These are phyloP conservation scores for Leucocoprinus leucothites DNA, from an alignment of 768 basidiomycete species.

Conservation along the genomic window DNA sequence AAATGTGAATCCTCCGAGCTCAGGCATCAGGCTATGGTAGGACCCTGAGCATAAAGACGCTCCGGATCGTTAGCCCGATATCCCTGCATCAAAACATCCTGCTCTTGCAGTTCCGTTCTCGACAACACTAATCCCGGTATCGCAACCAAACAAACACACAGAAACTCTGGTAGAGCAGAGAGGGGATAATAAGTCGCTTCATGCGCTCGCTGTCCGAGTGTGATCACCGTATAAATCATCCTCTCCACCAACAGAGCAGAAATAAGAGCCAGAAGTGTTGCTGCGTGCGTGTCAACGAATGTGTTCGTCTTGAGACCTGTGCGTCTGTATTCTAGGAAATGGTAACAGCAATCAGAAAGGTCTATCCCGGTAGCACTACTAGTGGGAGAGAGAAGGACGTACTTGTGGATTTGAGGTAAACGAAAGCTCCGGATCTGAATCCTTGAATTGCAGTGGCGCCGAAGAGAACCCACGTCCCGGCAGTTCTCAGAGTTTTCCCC, in stretches of 20 bases:
- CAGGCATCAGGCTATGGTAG: too few species aligned
- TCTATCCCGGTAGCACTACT: not conserved
- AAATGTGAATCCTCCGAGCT: too few species aligned
- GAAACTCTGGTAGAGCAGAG: conserved; percentile 34
- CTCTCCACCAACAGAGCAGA: conserved; percentile 34
- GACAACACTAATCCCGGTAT: conserved; percentile 32
- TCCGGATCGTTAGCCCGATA: not conserved
- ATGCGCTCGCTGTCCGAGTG: conserved; percentile 25
- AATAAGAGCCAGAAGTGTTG: conserved; percentile 29
- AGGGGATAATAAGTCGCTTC: conserved; percentile 43
- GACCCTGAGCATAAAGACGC: too few species aligned
- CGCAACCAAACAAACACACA: conserved; percentile 32
- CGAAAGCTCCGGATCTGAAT: not conserved
- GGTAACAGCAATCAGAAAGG: not conserved
- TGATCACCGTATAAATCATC: conserved; percentile 33
- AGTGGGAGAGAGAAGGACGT: not conserved
- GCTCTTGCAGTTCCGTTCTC: conserved; percentile 21
- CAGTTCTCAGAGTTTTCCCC: not conserved
- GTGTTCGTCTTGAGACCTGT: conserved; percentile 2
- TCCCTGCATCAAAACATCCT: conserved; percentile 1
- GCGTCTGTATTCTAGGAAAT: conserved; percentile 2
- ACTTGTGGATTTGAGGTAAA: not conserved
- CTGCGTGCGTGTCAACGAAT: conserved; percentile 27
- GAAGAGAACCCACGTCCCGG: not conserved
- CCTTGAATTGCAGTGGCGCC: not conserved